These are phyloP conservation scores for Leucocoprinus leucothites DNA, from an alignment of 768 basidiomycete genomes.

Conservation along the genomic window DNA sequence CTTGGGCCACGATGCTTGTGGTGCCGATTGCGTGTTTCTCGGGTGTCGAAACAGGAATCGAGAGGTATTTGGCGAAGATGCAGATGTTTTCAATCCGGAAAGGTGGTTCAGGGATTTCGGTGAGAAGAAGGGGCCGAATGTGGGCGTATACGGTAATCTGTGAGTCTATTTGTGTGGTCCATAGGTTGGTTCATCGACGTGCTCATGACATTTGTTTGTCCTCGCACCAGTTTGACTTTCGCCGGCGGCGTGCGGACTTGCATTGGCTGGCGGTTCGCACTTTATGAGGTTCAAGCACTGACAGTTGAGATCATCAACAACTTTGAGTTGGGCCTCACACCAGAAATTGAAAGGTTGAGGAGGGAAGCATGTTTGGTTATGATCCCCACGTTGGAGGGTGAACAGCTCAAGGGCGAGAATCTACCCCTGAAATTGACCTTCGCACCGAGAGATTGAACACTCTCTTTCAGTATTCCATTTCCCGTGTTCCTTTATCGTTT, in stretches of 20 bases:
- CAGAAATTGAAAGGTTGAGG: constrained; percentile 36
- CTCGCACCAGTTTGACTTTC: constrained; percentile 36
- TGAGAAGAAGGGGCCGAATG: constrained; percentile 37
- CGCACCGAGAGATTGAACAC: constrained; percentile 30
- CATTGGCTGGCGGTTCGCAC: constrained; percentile 49
- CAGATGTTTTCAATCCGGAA: constrained; percentile 43
- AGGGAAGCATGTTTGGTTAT: constrained; percentile 46
- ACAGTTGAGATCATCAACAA: constrained; percentile 56
- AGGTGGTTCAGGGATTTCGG: constrained; percentile 41
- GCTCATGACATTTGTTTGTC: background rate
- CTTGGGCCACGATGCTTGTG: background rate
- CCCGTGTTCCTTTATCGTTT: background rate
- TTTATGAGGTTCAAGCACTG: constrained; percentile 56
- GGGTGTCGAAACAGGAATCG: constrained; percentile 27
- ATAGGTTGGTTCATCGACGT: background rate
- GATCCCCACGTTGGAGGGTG: constrained; percentile 44
- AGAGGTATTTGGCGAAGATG: constrained; percentile 45
- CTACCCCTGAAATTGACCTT: constrained; percentile 37
- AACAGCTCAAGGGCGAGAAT: constrained; percentile 41
- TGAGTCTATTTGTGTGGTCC: constrained; percentile 19
- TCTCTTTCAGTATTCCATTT: background rate
- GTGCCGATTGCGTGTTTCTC: background rate
- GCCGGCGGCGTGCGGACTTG: constrained; percentile 45
- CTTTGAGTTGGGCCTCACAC: constrained; percentile 49
- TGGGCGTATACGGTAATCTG: constrained; percentile 50